Percentiles rank a stretch among this genome's conserved stretches.
These are phyloP conservation scores for Schizothecium vesticola DNA, from an alignment of 495 filamentous ascomycete genomes.

Conservation along the genomic window DNA sequence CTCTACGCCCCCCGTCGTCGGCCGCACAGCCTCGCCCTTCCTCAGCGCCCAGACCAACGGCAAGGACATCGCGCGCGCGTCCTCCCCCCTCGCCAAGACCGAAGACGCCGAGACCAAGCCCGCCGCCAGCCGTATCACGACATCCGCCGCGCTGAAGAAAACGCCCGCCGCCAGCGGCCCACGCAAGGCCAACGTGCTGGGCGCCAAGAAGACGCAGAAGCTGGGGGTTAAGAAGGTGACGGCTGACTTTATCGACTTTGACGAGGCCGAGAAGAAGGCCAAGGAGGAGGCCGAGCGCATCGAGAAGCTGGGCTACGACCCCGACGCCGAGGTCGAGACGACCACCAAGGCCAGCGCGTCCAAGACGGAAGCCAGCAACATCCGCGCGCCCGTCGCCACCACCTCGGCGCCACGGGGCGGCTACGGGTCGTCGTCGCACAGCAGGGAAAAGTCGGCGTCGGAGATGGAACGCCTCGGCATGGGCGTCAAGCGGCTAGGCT, in stretches of 20 bases:
- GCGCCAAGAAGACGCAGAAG: constrained; percentile 91
- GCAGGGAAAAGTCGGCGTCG: constrained; percentile 53
- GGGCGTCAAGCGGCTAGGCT: constrained; percentile 81
- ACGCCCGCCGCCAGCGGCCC: constrained; percentile 51
- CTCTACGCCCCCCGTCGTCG: constrained; percentile 77
- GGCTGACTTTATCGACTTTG: constrained; percentile 82
- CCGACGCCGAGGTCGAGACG: constrained; percentile 72
- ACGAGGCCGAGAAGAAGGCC: constrained; percentile 92
- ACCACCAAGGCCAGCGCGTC: constrained; percentile 32
- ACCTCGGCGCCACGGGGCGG: constrained; percentile 53
- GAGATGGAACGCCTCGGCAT: constrained; percentile 89
- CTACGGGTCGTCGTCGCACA: constrained; percentile 54
- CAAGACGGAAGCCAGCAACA: constrained; percentile 47
- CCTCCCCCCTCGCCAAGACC: constrained; percentile 70
- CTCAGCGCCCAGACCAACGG: constrained; percentile 61
- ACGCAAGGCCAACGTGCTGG: constrained; percentile 77
- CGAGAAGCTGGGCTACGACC: constrained; percentile 96
- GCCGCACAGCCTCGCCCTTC: constrained; percentile 83
- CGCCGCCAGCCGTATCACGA: constrained; percentile 58
- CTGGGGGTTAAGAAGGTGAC: constrained; percentile 87
- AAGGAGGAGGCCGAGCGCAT: constrained; percentile 97
- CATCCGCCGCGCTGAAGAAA: constrained; percentile 73
- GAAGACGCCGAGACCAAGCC: constrained; percentile 43
- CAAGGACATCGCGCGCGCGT: constrained; percentile 64
- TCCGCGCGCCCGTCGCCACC: constrained; percentile 69